These are phyloP conservation scores for Lanmaoa pseudosensibilis DNA, from an alignment of 768 basidiomycete genomes.

Conservation along the genomic window DNA sequence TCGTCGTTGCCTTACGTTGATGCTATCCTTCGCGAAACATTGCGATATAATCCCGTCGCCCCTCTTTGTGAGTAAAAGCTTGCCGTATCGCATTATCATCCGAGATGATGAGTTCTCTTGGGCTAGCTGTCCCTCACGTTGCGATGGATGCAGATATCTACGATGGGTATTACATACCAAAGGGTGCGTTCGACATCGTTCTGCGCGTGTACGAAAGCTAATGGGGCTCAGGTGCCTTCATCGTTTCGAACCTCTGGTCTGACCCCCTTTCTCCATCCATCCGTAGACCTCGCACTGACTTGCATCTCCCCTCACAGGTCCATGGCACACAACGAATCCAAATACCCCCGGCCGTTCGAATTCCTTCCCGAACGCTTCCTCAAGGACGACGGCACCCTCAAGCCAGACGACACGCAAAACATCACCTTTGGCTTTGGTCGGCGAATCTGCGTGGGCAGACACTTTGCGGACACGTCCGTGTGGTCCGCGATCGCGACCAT, in stretches of 20 bases:
- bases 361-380: slow-evolving; percentile 44
- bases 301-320: slow-evolving; percentile 1
- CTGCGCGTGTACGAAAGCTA: not conserved
- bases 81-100: not conserved
- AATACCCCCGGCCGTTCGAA: slow-evolving; percentile 37
- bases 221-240: slow-evolving; percentile 1
- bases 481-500: slow-evolving; percentile 18
- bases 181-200: slow-evolving; percentile 12
- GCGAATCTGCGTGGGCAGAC: slow-evolving; percentile 25
- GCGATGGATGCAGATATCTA: slow-evolving; percentile 41
- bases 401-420: slow-evolving; percentile 7
- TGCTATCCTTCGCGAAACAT: slow-evolving; percentile 13
- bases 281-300: not conserved
- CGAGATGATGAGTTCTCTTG: not conserved
- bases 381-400: slow-evolving; percentile 21
- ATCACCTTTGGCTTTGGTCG: slow-evolving; percentile 28
- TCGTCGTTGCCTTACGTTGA: slow-evolving; percentile 14
- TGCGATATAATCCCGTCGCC: slow-evolving; percentile 3
- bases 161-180: slow-evolving; percentile 50
- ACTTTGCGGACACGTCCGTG: slow-evolving; percentile 20
- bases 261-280: not conserved
- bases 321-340: slow-evolving; percentile 21
- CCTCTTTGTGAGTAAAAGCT: slow-evolving; percentile 10
- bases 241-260: slow-evolving; percentile 15
- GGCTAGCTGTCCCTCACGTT: slow-evolving; percentile 28